These are phyloP conservation scores for Exophiala sp. DNA, from an alignment of 2,329 filamentous ascomycete species.

Conservation along the genomic window DNA sequence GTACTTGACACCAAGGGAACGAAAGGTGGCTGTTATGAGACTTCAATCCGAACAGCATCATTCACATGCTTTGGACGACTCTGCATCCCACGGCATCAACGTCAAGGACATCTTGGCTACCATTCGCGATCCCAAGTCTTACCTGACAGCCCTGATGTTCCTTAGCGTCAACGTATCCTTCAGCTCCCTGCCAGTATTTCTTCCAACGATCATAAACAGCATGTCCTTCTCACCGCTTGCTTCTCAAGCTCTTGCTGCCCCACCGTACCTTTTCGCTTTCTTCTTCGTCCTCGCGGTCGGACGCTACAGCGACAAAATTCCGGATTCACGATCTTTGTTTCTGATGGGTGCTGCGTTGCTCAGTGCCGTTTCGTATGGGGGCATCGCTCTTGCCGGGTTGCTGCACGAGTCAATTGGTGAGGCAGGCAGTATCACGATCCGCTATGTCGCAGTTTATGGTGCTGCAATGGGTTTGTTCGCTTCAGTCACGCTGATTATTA, in stretches of 20 bases:
- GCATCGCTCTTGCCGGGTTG: constrained; percentile 60
- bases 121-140: constrained; percentile 61
- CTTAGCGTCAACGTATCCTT: constrained; percentile 87
- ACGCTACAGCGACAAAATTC: constrained; percentile 64
- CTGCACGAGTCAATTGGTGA: constrained; percentile 36
- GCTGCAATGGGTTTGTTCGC: constrained; percentile 78
- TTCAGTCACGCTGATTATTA: constrained; percentile 77
- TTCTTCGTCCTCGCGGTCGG: constrained; percentile 62
- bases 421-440: constrained; percentile 37
- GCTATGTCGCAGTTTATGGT: constrained; percentile 75
- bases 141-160: constrained; percentile 77
- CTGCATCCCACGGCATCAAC: constrained; percentile 5
- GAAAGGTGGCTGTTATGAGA: constrained; percentile 67
- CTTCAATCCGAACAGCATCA: constrained; percentile 30
- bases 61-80: neutral
- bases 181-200: constrained; percentile 79
- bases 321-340: constrained; percentile 58
- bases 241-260: constrained; percentile 75
- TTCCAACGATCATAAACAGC: constrained; percentile 69
- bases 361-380: constrained; percentile 59
- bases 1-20: constrained; percentile 62
- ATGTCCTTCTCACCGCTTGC: constrained; percentile 64
- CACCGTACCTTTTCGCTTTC: constrained; percentile 77
- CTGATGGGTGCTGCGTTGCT: constrained; percentile 67
- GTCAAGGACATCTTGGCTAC: constrained; percentile 25